phyloP scores from a whole-genome alignment of 1,139 yeast genomes.

The Geotrichum reessii region DNA sequence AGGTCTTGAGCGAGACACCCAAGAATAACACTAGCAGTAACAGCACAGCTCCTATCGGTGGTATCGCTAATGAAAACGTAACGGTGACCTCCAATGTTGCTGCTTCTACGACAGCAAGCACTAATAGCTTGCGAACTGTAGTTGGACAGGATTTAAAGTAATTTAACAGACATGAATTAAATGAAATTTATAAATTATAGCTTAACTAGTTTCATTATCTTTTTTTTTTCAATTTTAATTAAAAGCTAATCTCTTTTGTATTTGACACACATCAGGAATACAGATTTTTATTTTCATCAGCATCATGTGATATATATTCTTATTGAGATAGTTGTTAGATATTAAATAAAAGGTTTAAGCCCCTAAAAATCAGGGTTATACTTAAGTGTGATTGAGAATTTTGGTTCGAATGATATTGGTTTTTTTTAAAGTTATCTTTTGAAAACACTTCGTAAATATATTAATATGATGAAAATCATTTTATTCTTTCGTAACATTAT shows the following conservation, averaged over 20 bases:
- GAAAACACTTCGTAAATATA: no score
- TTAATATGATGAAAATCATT: no score
- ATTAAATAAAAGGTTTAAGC: no score
- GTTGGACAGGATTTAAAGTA: background rate
- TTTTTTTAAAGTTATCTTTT: no score
- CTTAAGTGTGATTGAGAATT: no score
- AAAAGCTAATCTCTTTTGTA: background rate
- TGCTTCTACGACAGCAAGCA: background rate
- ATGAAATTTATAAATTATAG: background rate
- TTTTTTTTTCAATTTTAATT: background rate
- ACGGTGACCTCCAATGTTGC: background rate
- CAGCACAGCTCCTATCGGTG: background rate
- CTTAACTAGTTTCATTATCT: background rate
- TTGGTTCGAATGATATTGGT: no score
- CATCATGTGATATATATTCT: no score
- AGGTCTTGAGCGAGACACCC: conserved; percentile 33
- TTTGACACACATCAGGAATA: no score
- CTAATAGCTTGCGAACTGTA: background rate
- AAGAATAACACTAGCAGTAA: conserved; percentile 2
- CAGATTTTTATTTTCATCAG: no score
- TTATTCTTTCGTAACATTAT: background rate
- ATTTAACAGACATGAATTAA: background rate
- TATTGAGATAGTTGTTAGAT: no score
- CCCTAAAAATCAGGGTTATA: no score
- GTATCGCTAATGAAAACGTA: background rate